Evolutionary conservation across 352 stramenopile species (phyloP), one percentile per base, ranked within the genome.

Genomic region (Phytopythium montanum): DNA sequence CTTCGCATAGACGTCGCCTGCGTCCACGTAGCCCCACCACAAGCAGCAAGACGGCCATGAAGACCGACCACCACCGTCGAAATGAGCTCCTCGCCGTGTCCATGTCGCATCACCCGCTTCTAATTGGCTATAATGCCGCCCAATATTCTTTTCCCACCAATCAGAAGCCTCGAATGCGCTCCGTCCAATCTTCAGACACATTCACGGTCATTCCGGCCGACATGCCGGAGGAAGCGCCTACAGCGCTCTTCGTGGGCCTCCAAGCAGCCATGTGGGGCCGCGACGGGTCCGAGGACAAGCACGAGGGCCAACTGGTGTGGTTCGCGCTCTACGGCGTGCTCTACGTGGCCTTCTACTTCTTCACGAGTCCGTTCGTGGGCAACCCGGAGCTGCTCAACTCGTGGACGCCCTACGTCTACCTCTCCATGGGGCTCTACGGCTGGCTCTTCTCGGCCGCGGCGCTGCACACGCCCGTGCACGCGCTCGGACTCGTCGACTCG

Each of bases 321-420:
- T 95, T 95, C 60, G 65, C 78, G 54, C 75, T 95, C 58, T 95
- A 88, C 58, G 73, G 79, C 52, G 79, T 72, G 44, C 78, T 95
- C 62, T 93, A 92, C 54, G 45, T 92, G 26, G 88, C 86, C 31
- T 95, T 95, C 66, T 95, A 95, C 76, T 85, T 94, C 71, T 95
- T 95, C 69, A 94, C 86, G 52, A 94, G 84, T 52, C 86, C 86
- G 6, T 95, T 95, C 61, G 81, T 94, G 48, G 84, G 80, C 23
- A 94, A 94, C 56, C 81, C 81, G 7, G 86, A 95, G 68, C 70
- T 95, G 42, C 70, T 93, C 28, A 87, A 88, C 62, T 85, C 78
- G 42, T 95, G 86, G 86, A 95, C 86, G 58, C 81, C 84, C 19
- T 95, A 95, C 60, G 86, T 95, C 16, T 95, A 95, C 72, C 68